A percentile compares a stretch with the other conserved stretches of the same genome.
Conservation (phyloP, 2,329 filamentous ascomycete species). For the Mollisiaceae sp. region DNA sequence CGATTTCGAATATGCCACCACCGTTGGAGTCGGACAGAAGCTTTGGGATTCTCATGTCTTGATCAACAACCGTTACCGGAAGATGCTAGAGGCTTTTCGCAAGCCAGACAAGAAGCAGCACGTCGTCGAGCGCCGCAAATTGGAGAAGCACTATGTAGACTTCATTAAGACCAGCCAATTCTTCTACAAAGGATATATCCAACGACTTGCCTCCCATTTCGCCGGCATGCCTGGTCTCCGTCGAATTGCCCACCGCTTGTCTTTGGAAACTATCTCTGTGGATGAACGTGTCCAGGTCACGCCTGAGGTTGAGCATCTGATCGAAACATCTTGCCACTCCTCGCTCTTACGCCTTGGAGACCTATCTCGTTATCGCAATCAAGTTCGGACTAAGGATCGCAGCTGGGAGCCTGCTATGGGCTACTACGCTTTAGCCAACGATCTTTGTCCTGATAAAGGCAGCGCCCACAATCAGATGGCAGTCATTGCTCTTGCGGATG, state of each 20-base stretch:
- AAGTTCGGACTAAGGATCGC: conserved; percentile 70
- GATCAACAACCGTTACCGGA: conserved; percentile 80
- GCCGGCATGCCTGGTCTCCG: conserved; percentile 41
- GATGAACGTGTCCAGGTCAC: conserved; percentile 35
- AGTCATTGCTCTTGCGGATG: conserved; percentile 79
- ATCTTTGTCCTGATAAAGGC: conserved; percentile 79
- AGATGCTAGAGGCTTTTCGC: conserved; percentile 63
- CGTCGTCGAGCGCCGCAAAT: conserved; percentile 71
- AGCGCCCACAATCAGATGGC: conserved; percentile 89
- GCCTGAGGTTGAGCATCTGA: conserved; percentile 45
- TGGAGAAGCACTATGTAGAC: conserved; percentile 79
- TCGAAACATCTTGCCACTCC: conserved; percentile 78
- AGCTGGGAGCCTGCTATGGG: conserved; percentile 81
- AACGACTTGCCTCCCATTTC: conserved; percentile 71
- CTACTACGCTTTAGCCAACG: conserved; percentile 83
- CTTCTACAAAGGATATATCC: conserved; percentile 87
- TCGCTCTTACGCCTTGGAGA: conserved; percentile 89
- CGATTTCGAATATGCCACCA: conserved; percentile 70
- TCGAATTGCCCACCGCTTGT: conserved; percentile 41
- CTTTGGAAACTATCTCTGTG: conserved; percentile 35
- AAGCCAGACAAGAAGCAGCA: conserved; percentile 51
- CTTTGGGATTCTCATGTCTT: conserved; percentile 82
- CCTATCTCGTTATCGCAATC: conserved; percentile 82
- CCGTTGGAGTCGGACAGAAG: conserved; percentile 67
- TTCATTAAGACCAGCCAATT: conserved; percentile 88